These are phyloP conservation scores for Pichia manshurica DNA, from an alignment of 805 yeast genomes.

Conservation along the genomic window DNA sequence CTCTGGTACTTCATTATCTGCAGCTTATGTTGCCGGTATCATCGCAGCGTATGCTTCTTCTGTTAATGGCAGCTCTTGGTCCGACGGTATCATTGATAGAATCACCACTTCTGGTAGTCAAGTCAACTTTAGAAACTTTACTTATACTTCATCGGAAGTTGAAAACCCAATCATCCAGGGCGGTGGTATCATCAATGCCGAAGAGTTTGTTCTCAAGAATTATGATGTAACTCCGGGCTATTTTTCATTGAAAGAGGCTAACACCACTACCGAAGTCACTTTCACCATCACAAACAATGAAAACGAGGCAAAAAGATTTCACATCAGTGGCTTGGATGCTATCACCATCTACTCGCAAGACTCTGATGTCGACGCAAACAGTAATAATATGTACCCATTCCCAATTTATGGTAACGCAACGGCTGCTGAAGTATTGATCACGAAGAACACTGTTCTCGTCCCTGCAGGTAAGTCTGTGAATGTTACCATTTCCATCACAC, in stretches of 20 bases:
- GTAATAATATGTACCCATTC: constrained; percentile 7
- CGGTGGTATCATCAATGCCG: constrained; percentile 8
- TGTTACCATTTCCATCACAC: constrained; percentile 2
- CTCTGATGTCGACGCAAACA: background rate
- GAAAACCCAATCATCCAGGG: constrained; percentile 10
- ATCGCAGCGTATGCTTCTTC: constrained; percentile 4
- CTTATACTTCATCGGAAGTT: background rate
- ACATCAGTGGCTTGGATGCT: constrained; percentile 1
- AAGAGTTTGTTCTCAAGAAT: background rate
- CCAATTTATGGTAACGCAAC: constrained; percentile 1
- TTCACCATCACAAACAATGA: constrained; percentile 1
- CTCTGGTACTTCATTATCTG: constrained; percentile 8
- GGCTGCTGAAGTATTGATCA: background rate
- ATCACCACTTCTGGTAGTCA: constrained; percentile 7
- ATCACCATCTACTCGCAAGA: constrained; percentile 8
- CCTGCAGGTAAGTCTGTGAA: background rate
- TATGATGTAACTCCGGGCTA: constrained; percentile 6
- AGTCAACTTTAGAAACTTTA: constrained; percentile 3
- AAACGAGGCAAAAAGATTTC: background rate
- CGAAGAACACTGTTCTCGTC: background rate
- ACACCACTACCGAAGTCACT: constrained; percentile 1
- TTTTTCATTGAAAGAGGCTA: constrained; percentile 5
- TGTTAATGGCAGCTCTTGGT: background rate
- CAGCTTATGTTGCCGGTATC: constrained; percentile 9
- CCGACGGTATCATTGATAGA: constrained; percentile 1